Conservation (phyloP, 2,329 filamentous ascomycete species). For the Cryphonectria carpinicola region DNA sequence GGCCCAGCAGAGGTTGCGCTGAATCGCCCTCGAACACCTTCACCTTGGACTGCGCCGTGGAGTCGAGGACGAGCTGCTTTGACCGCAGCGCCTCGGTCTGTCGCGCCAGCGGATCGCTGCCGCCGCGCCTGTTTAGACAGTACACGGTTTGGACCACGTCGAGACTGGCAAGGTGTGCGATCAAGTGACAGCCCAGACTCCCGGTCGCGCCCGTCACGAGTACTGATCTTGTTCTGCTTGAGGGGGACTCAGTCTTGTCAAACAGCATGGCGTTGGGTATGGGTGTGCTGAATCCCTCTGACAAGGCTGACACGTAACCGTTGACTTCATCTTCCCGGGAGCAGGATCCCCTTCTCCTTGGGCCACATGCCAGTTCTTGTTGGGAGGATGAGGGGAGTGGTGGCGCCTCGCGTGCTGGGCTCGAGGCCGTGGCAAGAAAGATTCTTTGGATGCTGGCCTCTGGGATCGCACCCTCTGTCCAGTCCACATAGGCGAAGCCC, state of each 20-base stretch:
- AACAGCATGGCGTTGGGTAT: too few species aligned
- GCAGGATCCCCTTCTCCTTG: too few species aligned
- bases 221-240: too few species aligned
- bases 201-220: not conserved
- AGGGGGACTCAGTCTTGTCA: too few species aligned
- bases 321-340: too few species aligned
- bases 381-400: too few species aligned
- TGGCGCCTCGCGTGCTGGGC: not conserved
- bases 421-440: not conserved
- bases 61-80: constrained; percentile 11
- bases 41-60: constrained; percentile 7
- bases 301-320: too few species aligned
- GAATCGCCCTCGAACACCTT: not conserved
- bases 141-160: not conserved
- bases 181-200: not conserved
- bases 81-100: constrained; percentile 16
- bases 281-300: too few species aligned
- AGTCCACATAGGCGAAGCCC: too few species aligned
- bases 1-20: not conserved
- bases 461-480: too few species aligned
- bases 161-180: not conserved
- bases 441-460: too few species aligned
- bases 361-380: too few species aligned
- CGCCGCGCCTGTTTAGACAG: not conserved
- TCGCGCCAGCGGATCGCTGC: not conserved